Evolutionary conservation across 2,329 filamentous ascomycete genomes (phyloP).

Genomic region (Penicillium rolfsii): DNA sequence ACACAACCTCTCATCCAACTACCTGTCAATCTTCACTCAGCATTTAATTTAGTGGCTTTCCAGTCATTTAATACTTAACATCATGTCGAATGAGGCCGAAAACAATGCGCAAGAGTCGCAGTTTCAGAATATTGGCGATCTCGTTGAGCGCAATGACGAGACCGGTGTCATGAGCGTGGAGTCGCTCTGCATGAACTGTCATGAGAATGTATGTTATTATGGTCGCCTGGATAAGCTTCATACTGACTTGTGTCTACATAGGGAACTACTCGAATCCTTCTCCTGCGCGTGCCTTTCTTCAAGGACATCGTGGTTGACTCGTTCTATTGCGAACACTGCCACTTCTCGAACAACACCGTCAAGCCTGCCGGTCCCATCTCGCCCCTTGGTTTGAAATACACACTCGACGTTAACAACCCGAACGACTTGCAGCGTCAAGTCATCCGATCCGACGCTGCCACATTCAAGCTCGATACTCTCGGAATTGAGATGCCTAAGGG

Average conservation of each 20-base stretch:
- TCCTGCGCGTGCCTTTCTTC: conserved; percentile 95
- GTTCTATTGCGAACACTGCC: conserved; percentile 88
- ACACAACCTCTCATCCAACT: background rate
- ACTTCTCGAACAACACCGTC: conserved; percentile 88
- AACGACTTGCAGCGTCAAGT: conserved; percentile 83
- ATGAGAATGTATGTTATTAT: conserved; percentile 69
- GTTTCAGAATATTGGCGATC: conserved; percentile 44
- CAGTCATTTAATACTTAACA: conserved; percentile 12
- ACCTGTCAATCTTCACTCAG: background rate
- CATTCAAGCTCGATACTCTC: conserved; percentile 85
- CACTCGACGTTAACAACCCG: conserved; percentile 72
- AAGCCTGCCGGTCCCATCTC: conserved; percentile 78
- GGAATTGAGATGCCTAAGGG: conserved; percentile 92
- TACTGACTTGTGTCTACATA: conserved; percentile 42
- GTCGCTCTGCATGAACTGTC: conserved; percentile 85
- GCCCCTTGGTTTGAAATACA: conserved; percentile 75
- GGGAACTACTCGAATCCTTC: conserved; percentile 82
- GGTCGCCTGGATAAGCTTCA: background rate
- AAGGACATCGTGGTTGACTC: conserved; percentile 98
- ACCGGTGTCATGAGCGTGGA: conserved; percentile 57
- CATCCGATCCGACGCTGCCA: conserved; percentile 86
- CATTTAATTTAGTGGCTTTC: background rate
- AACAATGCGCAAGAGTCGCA: conserved; percentile 33
- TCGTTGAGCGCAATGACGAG: conserved; percentile 46
- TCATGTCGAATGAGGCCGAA: conserved; percentile 35